These are phyloP conservation scores for Nicotiana tomentosiformis DNA, from an alignment of 257 asterid genomes.

Conservation along the genomic window DNA sequence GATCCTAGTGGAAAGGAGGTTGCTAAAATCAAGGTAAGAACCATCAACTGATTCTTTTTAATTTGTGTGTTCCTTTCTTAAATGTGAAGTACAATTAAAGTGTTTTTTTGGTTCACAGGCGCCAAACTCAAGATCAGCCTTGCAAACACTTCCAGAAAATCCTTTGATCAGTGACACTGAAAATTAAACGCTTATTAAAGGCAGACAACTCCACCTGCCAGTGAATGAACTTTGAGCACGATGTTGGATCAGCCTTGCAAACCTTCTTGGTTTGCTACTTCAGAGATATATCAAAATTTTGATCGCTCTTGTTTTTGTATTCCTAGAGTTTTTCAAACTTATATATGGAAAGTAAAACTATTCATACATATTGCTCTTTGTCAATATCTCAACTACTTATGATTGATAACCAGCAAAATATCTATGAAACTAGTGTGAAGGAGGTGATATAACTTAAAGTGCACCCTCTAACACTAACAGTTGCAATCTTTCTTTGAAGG, in stretches of 20 bases:
- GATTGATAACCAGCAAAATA: neutral
- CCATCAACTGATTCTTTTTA: neutral
- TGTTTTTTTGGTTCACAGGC: neutral
- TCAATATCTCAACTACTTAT: neutral
- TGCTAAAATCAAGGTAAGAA: neutral
- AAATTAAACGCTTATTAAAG: constrained; percentile 4
- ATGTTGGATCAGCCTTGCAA: neutral
- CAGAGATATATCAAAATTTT: neutral
- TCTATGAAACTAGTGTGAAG: neutral
- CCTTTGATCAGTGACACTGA: constrained; percentile 13
- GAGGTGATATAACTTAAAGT: neutral
- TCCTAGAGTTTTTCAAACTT: neutral
- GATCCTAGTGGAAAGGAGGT: constrained; percentile 1
- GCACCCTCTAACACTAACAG: neutral
- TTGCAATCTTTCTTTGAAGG: neutral
- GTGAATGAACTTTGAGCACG: neutral
- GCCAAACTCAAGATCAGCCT: constrained; percentile 33
- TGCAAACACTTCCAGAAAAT: constrained; percentile 40
- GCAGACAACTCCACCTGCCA: constrained; percentile 1
- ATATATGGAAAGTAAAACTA: neutral
- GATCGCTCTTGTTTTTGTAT: neutral
- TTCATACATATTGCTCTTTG: neutral
- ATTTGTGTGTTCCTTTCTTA: neutral
- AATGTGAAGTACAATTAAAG: neutral
- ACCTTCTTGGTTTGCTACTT: constrained; percentile 6